Percentiles rank a stretch among this genome's conserved stretches.
phyloP scores from a whole-genome alignment of 257 asterid species.

The Nicotiana otophora region DNA sequence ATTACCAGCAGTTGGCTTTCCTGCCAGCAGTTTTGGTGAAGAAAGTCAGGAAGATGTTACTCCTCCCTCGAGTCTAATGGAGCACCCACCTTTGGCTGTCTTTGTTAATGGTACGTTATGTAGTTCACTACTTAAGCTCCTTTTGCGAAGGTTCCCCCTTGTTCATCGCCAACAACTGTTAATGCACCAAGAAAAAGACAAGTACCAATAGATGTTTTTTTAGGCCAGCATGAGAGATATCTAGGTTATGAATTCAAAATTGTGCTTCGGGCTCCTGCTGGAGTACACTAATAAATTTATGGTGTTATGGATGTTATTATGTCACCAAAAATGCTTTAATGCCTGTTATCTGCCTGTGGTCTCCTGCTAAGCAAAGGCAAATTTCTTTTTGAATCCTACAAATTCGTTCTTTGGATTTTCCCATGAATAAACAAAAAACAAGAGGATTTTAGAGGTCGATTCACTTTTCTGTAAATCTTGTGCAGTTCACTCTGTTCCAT shows the following conservation, averaged over 20 bases:
- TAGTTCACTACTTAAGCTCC: neutral
- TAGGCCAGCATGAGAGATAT: neutral
- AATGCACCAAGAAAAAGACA: neutral
- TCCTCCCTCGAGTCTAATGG: constrained; percentile 95
- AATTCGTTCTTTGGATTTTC: neutral
- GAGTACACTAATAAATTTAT: neutral
- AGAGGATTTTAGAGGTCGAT: neutral
- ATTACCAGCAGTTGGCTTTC: constrained; percentile 89
- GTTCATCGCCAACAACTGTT: neutral
- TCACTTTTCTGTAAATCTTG: neutral
- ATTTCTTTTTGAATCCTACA: neutral
- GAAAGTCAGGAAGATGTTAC: constrained; percentile 70
- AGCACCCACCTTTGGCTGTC: constrained; percentile 84
- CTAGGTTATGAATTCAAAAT: constrained; percentile 1
- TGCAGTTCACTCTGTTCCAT: neutral
- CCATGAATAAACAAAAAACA: neutral
- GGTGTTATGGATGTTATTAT: neutral
- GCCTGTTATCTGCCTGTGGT: neutral
- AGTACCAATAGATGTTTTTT: neutral
- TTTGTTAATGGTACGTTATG: constrained; percentile 26
- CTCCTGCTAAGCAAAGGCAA: neutral
- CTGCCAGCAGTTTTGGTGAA: constrained; percentile 64
- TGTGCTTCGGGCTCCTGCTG: neutral
- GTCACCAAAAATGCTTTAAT: neutral
- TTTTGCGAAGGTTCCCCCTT: neutral